Evolutionary conservation across 1,139 yeast species (phyloP), one percentile per base, ranked within the genome.

Genomic region (Candida albicans): DNA sequence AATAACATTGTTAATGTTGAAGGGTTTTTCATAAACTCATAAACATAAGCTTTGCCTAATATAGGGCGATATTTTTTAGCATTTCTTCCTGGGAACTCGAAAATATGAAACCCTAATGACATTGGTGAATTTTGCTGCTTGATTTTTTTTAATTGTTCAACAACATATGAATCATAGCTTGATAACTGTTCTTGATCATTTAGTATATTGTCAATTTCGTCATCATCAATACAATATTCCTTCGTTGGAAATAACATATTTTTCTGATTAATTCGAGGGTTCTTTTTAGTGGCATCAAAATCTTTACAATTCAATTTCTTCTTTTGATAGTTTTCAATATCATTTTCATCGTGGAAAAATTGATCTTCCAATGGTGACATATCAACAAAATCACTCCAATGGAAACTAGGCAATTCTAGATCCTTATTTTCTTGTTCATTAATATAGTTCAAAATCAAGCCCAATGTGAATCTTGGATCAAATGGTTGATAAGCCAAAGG

Each of bases 11-110:
- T 64, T 18, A 75, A 39, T 0, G 72, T 59, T 12, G 56, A 45
- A 4, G 82, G 81, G n/a, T 65, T 54, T 1, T 70, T 67, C 67
- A 77, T 76, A 45, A 73, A 72, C 34, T 73, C 74, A 44, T 70
- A 53, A 8, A 77, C 54, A 49, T 62, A 75, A 12, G 77, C 68
- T 46, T 64, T 67, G 1, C 71, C 60, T 24, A 68, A 68, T 2
- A 73, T 33, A 1, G 60, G 52, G 37, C 72, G 63, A 26, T 57
- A 43, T 2, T 52, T 52, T 34, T 52, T 58, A 2, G 60, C 54
- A 1, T 71, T 57, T 35, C 76, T 57, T 9, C 71, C 73, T 2
- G 70, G 55, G 46, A 62, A 56, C 18, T 45, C 45, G 45, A 58
- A 65, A 1, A 75, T 61, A 52, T 73, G 79, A 50, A 73, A 73